A percentile compares a stretch with the other conserved stretches of the same genome.
phyloP scores from a whole-genome alignment of 2,329 filamentous ascomycete species.

The Fusarium dlaminii region DNA sequence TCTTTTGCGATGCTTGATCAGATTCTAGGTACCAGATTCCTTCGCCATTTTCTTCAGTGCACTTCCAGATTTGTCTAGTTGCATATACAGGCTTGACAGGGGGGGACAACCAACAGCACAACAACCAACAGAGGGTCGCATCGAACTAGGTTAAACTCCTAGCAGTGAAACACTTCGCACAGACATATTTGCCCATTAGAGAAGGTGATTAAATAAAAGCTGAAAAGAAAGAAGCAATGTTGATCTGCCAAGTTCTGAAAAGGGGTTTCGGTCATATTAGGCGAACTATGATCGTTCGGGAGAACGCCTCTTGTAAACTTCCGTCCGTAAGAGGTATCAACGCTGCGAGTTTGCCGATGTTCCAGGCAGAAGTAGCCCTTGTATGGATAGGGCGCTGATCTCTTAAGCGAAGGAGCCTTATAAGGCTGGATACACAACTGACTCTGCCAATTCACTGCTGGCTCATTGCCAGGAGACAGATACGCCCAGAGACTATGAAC shows the following conservation, averaged over 20 bases:
- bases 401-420: not conserved
- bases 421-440: accelerated
- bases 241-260: not conserved
- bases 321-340: accelerated
- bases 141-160: not conserved
- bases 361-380: accelerated
- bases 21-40: accelerated
- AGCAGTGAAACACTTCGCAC: accelerated
- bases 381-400: no score
- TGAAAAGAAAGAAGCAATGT: not conserved
- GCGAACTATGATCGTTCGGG: not conserved
- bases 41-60: accelerated
- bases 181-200: accelerated
- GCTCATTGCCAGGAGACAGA: no score
- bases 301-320: not conserved
- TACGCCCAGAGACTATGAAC: accelerated
- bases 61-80: not conserved
- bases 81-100: not conserved
- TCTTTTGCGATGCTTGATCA: accelerated
- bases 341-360: accelerated
- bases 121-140: not conserved
- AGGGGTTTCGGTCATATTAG: not conserved
- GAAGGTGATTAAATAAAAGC: not conserved
- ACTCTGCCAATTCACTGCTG: accelerated
- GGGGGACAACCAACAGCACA: not conserved